Percentiles rank a stretch among this genome's conserved stretches.
Conservation (phyloP, 805 yeast species). For the Lipomyces mesembrius region DNA sequence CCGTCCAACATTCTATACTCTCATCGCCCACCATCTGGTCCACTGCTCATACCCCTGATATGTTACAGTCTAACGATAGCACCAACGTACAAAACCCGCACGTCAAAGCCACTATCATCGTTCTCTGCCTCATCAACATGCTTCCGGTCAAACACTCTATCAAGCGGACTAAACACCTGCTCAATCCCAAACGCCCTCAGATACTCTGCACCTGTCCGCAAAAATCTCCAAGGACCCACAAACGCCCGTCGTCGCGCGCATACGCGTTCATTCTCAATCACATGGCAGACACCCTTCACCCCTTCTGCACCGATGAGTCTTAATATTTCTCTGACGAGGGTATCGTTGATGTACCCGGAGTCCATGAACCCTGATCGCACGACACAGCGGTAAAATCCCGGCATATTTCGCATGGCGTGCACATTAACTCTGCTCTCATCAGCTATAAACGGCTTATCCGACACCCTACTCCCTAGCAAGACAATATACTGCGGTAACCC, state of each 20-base stretch:
- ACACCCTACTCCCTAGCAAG: conserved; percentile 51
- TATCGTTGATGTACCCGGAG: conserved; percentile 38
- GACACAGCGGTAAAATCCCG: conserved; percentile 56
- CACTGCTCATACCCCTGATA: neutral
- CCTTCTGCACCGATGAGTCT: neutral
- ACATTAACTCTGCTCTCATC: conserved; percentile 50
- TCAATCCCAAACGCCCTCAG: conserved; percentile 16
- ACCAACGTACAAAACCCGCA: conserved; percentile 6
- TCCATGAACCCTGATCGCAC: conserved; percentile 59
- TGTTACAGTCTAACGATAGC: neutral
- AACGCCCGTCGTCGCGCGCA: conserved; percentile 9
- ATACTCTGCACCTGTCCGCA: neutral
- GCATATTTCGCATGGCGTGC: conserved; percentile 48
- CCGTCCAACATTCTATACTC: too few species aligned
- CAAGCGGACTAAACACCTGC: conserved; percentile 22
- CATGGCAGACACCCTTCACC: conserved; percentile 17
- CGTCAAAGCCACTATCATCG: neutral
- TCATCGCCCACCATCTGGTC: too few species aligned
- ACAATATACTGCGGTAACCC: conserved; percentile 53
- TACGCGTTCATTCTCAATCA: conserved; percentile 15
- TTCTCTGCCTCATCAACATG: neutral
- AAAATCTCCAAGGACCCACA: neutral
- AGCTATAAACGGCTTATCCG: conserved; percentile 52
- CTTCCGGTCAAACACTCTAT: conserved; percentile 10
- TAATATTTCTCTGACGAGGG: conserved; percentile 13